phyloP scores from a whole-genome alignment of 2,329 filamentous ascomycete species.

The Colletotrichum incanum region DNA sequence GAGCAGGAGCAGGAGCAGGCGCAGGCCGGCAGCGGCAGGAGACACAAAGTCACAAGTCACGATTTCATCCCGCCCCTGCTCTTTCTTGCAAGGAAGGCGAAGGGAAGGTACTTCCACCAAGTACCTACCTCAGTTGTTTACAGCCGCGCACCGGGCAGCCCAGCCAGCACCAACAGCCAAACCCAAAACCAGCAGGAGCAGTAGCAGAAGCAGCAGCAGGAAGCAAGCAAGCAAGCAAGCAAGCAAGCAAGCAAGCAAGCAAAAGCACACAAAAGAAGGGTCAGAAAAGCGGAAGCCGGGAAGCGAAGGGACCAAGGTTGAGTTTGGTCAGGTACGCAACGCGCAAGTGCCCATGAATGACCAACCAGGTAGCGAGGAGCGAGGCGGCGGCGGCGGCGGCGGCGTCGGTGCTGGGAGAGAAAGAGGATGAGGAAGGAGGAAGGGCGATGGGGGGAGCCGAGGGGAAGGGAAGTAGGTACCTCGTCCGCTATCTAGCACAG shows the following conservation, averaged over 20 bases:
- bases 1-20: not conserved
- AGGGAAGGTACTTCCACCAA: not conserved
- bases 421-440: not conserved
- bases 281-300: not conserved
- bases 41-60: not conserved
- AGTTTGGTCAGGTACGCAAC: not conserved
- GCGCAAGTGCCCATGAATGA: not conserved
- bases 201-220: not conserved
- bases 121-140: not conserved
- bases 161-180: not conserved
- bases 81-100: conserved; percentile 4
- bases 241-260: not conserved
- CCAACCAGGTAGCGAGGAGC: not conserved
- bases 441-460: not conserved
- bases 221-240: not conserved
- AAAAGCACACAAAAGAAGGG: not conserved
- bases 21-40: conserved; percentile 2
- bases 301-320: not conserved
- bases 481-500: not conserved
- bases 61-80: not conserved
- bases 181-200: not conserved
- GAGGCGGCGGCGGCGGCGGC: not conserved
- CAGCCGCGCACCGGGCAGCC: not conserved
- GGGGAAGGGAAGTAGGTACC: not conserved
- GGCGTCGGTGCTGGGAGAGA: not conserved